A percentile compares a stretch with the other conserved stretches of the same genome.
These are phyloP conservation scores for Waltiozyma sp. DNA, from an alignment of 1,139 yeast species.

Conservation along the genomic window DNA sequence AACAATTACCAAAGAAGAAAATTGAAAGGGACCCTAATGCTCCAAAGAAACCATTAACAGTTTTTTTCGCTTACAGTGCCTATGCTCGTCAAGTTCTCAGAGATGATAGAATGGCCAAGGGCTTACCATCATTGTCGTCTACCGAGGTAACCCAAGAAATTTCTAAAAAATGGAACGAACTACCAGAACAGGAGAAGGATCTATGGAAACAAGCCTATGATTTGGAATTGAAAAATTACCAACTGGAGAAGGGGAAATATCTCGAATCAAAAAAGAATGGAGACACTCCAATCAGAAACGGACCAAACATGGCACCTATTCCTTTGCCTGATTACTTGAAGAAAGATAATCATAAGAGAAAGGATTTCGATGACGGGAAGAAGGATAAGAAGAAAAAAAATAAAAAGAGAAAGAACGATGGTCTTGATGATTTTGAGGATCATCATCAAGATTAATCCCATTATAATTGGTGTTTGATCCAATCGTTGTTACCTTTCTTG, in stretches of 20 bases:
- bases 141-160: slow-evolving; percentile 71
- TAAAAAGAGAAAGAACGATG: slow-evolving; percentile 27
- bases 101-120: slow-evolving; percentile 50
- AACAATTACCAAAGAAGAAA: slow-evolving; percentile 29
- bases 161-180: slow-evolving; percentile 65
- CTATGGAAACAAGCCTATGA: slow-evolving; percentile 70
- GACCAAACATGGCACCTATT: slow-evolving; percentile 27
- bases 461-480: not conserved
- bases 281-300: slow-evolving; percentile 14
- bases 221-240: slow-evolving; percentile 53
- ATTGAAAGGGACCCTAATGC: slow-evolving; percentile 46
- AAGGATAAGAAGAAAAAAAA: slow-evolving; percentile 33
- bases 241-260: slow-evolving; percentile 53
- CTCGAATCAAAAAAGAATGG: slow-evolving; percentile 41
- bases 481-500: not conserved
- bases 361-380: slow-evolving; percentile 22
- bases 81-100: slow-evolving; percentile 52
- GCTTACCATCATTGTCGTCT: slow-evolving; percentile 54
- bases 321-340: slow-evolving; percentile 24
- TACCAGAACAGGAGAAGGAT: slow-evolving; percentile 56
- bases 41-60: slow-evolving; percentile 55
- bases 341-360: slow-evolving; percentile 20
- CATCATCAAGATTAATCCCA: slow-evolving; percentile 2
- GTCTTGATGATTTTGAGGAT: not conserved
- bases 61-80: slow-evolving; percentile 69